Evolutionary conservation across 106 monocot species (phyloP), one percentile per base, ranked within the genome.

Genomic region (Allium sativum): DNA sequence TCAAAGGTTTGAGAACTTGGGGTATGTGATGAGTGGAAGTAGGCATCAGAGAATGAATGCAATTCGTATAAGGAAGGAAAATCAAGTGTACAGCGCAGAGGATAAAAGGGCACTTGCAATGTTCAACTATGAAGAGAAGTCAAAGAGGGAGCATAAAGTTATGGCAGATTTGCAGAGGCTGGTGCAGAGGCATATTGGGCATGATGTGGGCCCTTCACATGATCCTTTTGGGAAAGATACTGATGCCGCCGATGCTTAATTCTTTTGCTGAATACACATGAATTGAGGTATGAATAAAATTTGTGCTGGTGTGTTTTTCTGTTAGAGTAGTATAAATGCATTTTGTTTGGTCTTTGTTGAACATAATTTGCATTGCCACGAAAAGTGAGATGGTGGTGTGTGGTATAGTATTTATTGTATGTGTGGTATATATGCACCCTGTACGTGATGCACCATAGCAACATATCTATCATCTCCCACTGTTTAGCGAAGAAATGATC

Each of bases 11-110:
- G 95, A 96, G 71, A 52, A 31, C 56, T 74, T 96, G 75, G 95
- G 95, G 14, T 96, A 96, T 78, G 95, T 96, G 65, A 96, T 96
- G 95, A 90, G 90, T 65, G 95, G 95, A 10, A 96, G 95, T 66
- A 86, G 95, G 71, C 95, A 96, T 55, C 95, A 96, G 73, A 82
- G 95, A 72, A 96, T 96, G 95, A 96, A 96, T 84, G 95, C 95
- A 21, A 96, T 96, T 22, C 90, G 95, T 90, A 96, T 96, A 16
- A 81, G 95, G 74, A 96, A 96, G 58, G 95, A 96, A 69, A 96
- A 96, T 73, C 95, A 96, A 56, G 95, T 96, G 61, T 96, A 96
- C 53, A 96, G 95, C 65, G 95, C 95, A 14, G 95, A 96, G 79
- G 95, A 96, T 52, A 96, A 96, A 65, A 55, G 95, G 45, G 95